Conservation (phyloP, 1,284 basidiomycete genomes). For the Ceratobasidium theobromae region DNA sequence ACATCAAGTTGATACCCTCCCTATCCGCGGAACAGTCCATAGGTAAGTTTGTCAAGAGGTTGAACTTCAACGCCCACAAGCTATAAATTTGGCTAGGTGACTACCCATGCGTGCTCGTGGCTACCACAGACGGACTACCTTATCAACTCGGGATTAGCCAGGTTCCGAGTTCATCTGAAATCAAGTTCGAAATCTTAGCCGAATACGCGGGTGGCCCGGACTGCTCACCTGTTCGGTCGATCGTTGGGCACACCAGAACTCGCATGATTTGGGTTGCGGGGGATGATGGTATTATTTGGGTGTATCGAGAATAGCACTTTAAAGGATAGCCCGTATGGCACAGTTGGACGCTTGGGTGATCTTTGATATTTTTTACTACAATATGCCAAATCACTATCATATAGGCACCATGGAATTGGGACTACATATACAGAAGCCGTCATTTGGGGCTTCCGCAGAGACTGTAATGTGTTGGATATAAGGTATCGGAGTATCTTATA, state of each 20-base stretch:
- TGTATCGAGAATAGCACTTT: not conserved
- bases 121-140: constrained; percentile 13
- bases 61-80: not conserved
- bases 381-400: no score
- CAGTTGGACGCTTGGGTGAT: no score
- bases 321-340: no score
- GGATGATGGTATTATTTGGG: constrained; percentile 11
- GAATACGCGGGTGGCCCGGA: constrained; percentile 16
- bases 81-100: not conserved
- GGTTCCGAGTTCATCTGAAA: not conserved
- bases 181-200: not conserved
- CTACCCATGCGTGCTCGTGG: not conserved
- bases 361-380: no score
- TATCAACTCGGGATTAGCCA: not conserved
- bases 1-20: not conserved
- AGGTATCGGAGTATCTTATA: no score
- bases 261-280: constrained; percentile 9
- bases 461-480: no score
- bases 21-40: not conserved
- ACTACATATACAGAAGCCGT: no score
- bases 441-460: no score
- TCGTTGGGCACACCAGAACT: not conserved
- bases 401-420: no score
- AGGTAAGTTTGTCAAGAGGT: not conserved
- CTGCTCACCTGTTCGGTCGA: constrained; percentile 3